phyloP scores from a whole-genome alignment of 768 basidiomycete genomes.

The Podaxis carcinomalis region DNA sequence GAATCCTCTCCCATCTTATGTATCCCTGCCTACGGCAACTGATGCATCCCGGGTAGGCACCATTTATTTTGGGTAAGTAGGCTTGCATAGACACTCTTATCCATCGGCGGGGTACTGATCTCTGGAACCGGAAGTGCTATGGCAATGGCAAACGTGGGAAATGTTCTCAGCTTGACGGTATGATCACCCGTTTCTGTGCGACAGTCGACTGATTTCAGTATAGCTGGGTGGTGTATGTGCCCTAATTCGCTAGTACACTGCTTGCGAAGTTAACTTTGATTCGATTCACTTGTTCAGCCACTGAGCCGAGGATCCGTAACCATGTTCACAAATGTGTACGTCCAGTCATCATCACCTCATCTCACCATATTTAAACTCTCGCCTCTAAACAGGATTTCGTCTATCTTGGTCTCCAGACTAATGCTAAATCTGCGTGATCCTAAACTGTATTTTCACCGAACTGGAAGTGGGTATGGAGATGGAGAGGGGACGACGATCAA shows the following conservation, averaged over 20 bases:
- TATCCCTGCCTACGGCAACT: background rate
- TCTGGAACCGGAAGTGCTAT: background rate
- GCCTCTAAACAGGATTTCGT: slow-evolving; percentile 14
- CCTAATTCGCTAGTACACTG: background rate
- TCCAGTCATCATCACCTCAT: background rate
- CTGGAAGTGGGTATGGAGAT: background rate
- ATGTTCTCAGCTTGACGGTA: slow-evolving; percentile 15
- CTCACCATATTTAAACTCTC: background rate
- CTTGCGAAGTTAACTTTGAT: background rate
- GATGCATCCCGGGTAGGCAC: slow-evolving; percentile 24
- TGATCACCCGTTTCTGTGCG: background rate
- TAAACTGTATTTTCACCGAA: slow-evolving; percentile 13
- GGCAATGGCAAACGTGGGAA: slow-evolving; percentile 6
- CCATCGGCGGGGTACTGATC: slow-evolving; percentile 10
- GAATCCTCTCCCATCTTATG: slow-evolving; percentile 10
- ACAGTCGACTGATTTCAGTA: background rate
- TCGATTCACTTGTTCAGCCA: slow-evolving; percentile 10
- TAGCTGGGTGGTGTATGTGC: background rate
- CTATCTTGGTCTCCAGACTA: slow-evolving; percentile 17
- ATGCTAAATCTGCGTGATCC: slow-evolving; percentile 22
- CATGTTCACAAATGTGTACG: slow-evolving; percentile 25
- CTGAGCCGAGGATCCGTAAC: slow-evolving; percentile 19
- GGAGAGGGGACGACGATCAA: background rate
- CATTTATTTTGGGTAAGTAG: slow-evolving; percentile 35
- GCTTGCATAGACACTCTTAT: background rate